Conservation (phyloP, 2,329 filamentous ascomycete genomes). For the Cladosporium sp. region DNA sequence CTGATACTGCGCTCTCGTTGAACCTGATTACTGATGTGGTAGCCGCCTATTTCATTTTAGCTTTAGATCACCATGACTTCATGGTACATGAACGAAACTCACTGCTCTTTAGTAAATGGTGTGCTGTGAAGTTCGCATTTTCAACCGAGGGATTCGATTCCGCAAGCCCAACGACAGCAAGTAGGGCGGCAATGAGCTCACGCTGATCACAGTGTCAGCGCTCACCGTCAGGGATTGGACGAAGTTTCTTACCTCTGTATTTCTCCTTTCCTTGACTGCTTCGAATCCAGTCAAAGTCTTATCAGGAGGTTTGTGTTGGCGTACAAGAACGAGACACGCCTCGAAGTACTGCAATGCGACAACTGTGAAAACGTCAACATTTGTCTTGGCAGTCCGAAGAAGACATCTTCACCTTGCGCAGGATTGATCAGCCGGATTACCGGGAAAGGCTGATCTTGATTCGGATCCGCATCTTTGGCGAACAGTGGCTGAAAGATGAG, state of each 20-base stretch:
- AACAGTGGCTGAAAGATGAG: slow-evolving; percentile 25
- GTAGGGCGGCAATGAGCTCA: slow-evolving; percentile 16
- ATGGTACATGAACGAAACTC: background rate
- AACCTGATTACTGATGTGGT: slow-evolving; percentile 16
- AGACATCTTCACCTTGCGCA: slow-evolving; percentile 22
- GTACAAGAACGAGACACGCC: slow-evolving; percentile 27
- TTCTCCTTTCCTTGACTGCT: slow-evolving; percentile 15
- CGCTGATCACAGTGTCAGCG: slow-evolving; percentile 11
- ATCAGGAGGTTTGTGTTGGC: slow-evolving; percentile 14
- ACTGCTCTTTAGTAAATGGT: slow-evolving; percentile 18
- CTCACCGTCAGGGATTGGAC: background rate
- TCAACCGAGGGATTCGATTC: slow-evolving; percentile 20
- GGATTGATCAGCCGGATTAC: slow-evolving; percentile 29
- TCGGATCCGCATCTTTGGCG: slow-evolving; percentile 16
- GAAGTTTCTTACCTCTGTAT: slow-evolving; percentile 14
- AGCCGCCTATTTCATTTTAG: slow-evolving; percentile 11
- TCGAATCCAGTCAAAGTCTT: slow-evolving; percentile 16
- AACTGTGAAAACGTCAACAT: slow-evolving; percentile 15
- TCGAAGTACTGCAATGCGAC: slow-evolving; percentile 33
- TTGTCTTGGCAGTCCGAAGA: background rate
- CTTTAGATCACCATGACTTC: background rate
- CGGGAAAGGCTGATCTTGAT: slow-evolving; percentile 23
- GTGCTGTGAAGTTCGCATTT: slow-evolving; percentile 21
- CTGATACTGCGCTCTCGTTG: slow-evolving; percentile 16
- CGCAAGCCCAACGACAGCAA: slow-evolving; percentile 17